Evolutionary conservation across 2,329 filamentous ascomycete genomes (phyloP), one percentile per base, ranked within the genome.

Genomic region (Calycina marina): DNA sequence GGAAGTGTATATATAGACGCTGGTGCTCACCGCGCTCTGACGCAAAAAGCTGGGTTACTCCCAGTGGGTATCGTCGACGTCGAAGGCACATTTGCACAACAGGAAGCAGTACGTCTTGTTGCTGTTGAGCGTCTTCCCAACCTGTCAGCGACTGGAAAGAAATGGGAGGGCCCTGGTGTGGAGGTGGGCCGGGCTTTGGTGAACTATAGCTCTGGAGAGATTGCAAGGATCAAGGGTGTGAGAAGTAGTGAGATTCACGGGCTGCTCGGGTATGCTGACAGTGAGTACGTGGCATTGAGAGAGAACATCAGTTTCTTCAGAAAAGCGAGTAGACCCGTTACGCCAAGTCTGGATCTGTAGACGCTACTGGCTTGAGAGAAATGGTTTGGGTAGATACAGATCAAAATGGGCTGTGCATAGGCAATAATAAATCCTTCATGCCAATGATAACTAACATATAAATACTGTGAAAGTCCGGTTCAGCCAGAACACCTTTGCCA

Each of bases 11-110:
- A 83, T 59, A 92, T 98, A 46, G 90, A 98, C 60, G 62, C 72
- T n/a, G 90, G 90, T 25, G 88, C 88, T 3, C 76, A 85, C 57
- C 63, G 67, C 18, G 90, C 88, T 1, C 67, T 96, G 3, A 61
- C 74, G 11, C 74, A 77, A 50, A 93, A 93, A 59, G 85, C 86
- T 0, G 83, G 85, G 3, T 69, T 98, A 2, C 69, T 96, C 0
- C 85, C 88, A 1, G 86, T 82, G 1, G 90, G 88, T n/a, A 74
- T 98, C 10, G 66, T 96, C 1, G 83, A 82, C 39, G 83, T 94
- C 2, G 80, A 88, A 41, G 90, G 90, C 2, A 67, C 69, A 43
- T 98, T 98, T 52, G 76, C 76, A 1, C 84, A 93, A 51, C 84
- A 96, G 51, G 90, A 98, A 67, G 80, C 85, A 16, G 88, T 96